Conservation (phyloP, 192 early-diverging fungal genomes). For the Coemansia sp. region DNA sequence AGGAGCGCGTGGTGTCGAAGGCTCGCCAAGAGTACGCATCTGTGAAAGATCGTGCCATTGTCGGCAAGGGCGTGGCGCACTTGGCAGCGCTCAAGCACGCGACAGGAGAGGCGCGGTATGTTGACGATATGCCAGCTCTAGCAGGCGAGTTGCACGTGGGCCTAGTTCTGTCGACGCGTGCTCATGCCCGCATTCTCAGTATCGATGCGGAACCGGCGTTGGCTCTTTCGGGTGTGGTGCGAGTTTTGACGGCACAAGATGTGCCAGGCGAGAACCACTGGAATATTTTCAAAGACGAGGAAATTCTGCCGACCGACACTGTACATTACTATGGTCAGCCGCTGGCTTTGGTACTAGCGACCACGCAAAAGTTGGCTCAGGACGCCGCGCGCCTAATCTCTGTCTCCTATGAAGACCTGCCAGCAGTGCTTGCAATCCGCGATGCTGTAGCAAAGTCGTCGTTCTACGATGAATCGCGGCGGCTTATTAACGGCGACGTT, state of each 20-base stretch:
- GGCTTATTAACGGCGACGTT: conserved; percentile 68
- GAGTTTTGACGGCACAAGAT: conserved; percentile 70
- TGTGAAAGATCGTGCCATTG: conserved; percentile 42
- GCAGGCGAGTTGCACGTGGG: conserved; percentile 70
- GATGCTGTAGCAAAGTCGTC: conserved; percentile 73
- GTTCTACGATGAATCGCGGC: conserved; percentile 61
- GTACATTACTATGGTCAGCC: conserved; percentile 75
- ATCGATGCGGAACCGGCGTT: conserved; percentile 70
- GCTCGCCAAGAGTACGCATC: conserved; percentile 58
- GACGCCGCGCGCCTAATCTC: conserved; percentile 70
- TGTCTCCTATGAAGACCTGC: conserved; percentile 73
- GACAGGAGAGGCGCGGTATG: conserved; percentile 84
- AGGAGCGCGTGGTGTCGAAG: conserved; percentile 11
- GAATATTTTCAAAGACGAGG: conserved; percentile 72
- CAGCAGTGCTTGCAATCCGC: conserved; percentile 76
- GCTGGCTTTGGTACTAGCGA: conserved; percentile 80
- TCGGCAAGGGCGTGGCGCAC: conserved; percentile 71
- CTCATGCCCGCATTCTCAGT: conserved; percentile 67
- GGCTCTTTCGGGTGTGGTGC: conserved; percentile 62
- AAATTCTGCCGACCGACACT: conserved; percentile 72
- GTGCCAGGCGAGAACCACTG: conserved; percentile 67
- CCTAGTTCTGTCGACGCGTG: conserved; percentile 66
- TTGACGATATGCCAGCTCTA: conserved; percentile 79
- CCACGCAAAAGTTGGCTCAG: conserved; percentile 65
- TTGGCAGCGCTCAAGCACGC: conserved; percentile 79